Evolutionary conservation across 345 rosid genomes (phyloP).

Genomic region (Populus ilicifolia): DNA sequence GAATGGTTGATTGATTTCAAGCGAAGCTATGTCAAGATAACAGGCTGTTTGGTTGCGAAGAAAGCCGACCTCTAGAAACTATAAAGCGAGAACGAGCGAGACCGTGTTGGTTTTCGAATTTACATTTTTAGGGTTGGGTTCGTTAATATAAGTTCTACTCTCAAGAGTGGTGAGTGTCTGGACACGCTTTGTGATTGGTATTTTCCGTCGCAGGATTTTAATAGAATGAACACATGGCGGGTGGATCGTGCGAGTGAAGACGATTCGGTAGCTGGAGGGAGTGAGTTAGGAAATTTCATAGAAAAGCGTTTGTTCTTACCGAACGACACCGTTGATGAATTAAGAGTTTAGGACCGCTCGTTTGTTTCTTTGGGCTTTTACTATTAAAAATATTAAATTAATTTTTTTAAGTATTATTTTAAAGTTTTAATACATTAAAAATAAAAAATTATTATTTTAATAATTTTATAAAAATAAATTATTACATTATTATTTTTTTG

Average conservation of each 20-base stretch:
- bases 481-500: too few relatives aligned
- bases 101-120: background rate
- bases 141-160: background rate
- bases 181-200: background rate
- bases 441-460: too few relatives aligned
- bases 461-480: too few relatives aligned
- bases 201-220: background rate
- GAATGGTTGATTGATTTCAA: background rate
- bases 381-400: background rate
- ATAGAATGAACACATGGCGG: background rate
- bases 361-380: too few relatives aligned
- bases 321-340: too few relatives aligned
- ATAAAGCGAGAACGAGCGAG: background rate
- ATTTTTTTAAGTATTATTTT: too few relatives aligned
- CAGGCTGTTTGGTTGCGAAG: background rate
- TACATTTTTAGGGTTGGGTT: background rate
- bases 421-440: too few relatives aligned
- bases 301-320: background rate
- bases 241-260: background rate
- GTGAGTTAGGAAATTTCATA: background rate
- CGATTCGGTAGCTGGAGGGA: background rate
- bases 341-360: too few relatives aligned
- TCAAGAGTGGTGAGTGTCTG: background rate
- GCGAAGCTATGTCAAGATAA: slow-evolving; percentile 20
- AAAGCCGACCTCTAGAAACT: too few relatives aligned